Percentiles rank a stretch among this genome's conserved stretches.
Conservation (phyloP, 257 asterid species). For the Ophiorrhiza pumila region DNA sequence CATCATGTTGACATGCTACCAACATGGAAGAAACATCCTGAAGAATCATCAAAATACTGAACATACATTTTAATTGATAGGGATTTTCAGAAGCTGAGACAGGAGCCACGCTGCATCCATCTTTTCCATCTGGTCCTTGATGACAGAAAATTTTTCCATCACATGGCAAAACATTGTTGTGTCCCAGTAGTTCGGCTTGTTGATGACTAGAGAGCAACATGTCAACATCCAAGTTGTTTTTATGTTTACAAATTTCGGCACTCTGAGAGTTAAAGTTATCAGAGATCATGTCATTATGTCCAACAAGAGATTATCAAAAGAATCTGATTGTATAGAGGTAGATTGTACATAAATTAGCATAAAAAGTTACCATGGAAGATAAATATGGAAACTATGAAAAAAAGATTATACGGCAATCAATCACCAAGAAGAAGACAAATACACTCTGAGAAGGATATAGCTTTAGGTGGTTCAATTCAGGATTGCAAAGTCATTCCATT, state of each 20-base stretch:
- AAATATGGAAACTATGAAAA: background rate
- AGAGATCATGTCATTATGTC: conserved; percentile 25
- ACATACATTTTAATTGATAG: conserved; percentile 40
- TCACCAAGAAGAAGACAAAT: background rate
- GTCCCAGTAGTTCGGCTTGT: conserved; percentile 28
- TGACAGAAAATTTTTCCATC: conserved; percentile 27
- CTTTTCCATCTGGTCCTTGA: conserved; percentile 33
- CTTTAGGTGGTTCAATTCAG: background rate
- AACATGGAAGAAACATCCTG: conserved; percentile 57
- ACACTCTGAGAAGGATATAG: background rate
- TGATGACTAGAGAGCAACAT: conserved; percentile 39
- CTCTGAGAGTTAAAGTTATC: conserved; percentile 45
- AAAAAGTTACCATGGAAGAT: background rate
- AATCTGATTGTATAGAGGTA: background rate
- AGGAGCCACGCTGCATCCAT: conserved; percentile 23
- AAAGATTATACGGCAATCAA: background rate
- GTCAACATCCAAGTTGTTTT: conserved; percentile 38
- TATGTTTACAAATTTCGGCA: conserved; percentile 48
- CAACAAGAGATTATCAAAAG: conserved; percentile 2
- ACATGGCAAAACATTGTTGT: conserved; percentile 30
- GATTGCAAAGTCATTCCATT: conserved; percentile 1
- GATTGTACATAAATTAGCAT: background rate
- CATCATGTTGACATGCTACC: conserved; percentile 46
- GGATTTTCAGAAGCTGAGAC: conserved; percentile 36
- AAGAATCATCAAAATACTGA: conserved; percentile 65